phyloP scores from a whole-genome alignment of 192 early-diverging fungal species.

The Pilobolus umbonatus region DNA sequence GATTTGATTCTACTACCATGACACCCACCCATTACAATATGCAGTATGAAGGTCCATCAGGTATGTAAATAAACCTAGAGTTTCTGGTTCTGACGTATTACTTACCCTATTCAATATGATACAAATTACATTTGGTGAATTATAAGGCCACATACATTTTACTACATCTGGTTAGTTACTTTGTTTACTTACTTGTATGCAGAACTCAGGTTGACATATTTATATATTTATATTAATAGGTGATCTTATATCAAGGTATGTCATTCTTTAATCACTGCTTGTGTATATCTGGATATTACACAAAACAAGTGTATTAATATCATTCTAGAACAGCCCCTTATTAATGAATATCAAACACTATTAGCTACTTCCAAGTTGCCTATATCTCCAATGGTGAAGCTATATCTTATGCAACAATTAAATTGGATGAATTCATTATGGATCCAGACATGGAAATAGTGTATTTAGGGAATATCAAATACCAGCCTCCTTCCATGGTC shows the following conservation, averaged over 20 bases:
- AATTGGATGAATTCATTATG: slow-evolving; percentile 30
- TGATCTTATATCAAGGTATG: not conserved
- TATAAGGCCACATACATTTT: slow-evolving; percentile 25
- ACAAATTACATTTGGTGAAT: not conserved
- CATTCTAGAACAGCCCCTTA: not conserved
- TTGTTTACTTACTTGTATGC: not conserved
- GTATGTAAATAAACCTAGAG: too few relatives aligned
- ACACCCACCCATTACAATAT: slow-evolving; percentile 34
- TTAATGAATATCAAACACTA: too few relatives aligned
- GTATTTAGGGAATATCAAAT: slow-evolving; percentile 33
- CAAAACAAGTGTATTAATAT: not conserved
- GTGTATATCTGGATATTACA: not conserved
- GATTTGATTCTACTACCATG: slow-evolving; percentile 32
- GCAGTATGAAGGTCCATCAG: slow-evolving; percentile 42
- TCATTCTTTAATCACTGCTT: too few relatives aligned
- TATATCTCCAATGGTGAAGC: slow-evolving; percentile 33
- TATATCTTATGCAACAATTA: slow-evolving; percentile 29
- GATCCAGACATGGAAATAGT: slow-evolving; percentile 21
- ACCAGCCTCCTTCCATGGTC: slow-evolving; percentile 30
- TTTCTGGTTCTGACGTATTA: too few relatives aligned
- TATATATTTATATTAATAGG: not conserved
- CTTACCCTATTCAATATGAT: too few relatives aligned
- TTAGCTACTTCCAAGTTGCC: slow-evolving; percentile 38
- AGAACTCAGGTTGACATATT: not conserved
- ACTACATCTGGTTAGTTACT: slow-evolving; percentile 16